phyloP scores from a whole-genome alignment of 148 eudicot species.

The Rhododendron simsii region DNA sequence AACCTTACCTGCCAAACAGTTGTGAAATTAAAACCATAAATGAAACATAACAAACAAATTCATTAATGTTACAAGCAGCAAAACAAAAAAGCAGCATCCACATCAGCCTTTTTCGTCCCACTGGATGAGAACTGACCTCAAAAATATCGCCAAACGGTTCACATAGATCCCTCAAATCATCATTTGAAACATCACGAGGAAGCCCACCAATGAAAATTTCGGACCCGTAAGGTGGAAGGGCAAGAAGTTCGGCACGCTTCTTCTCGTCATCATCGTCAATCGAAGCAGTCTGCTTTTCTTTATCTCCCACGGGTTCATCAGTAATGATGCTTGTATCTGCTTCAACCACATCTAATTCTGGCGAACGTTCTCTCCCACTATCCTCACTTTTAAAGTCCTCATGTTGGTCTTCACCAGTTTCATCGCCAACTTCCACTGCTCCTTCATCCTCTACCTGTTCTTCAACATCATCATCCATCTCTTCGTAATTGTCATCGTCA shows the following conservation, averaged over 20 bases:
- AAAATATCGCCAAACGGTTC: constrained; percentile 71
- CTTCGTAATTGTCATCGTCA: constrained; percentile 90
- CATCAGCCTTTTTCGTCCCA: neutral
- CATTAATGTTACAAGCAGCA: neutral
- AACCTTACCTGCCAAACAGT: constrained; percentile 57
- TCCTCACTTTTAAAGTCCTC: constrained; percentile 48
- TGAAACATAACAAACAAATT: neutral
- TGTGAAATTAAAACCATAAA: neutral
- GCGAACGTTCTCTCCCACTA: constrained; percentile 47
- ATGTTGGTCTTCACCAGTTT: constrained; percentile 46
- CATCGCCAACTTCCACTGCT: constrained; percentile 50
- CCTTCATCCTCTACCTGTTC: constrained; percentile 76
- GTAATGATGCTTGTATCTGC: constrained; percentile 24
- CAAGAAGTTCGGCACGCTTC: constrained; percentile 67
- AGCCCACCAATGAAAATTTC: constrained; percentile 94
- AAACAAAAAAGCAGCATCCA: neutral
- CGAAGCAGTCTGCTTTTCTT: constrained; percentile 35
- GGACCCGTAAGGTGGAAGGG: constrained; percentile 88
- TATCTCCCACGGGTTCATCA: constrained; percentile 38
- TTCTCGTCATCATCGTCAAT: constrained; percentile 39
- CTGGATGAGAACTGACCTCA: constrained; percentile 46
- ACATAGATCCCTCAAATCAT: constrained; percentile 86
- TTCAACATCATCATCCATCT: constrained; percentile 76
- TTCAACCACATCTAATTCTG: constrained; percentile 30
- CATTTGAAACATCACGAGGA: constrained; percentile 73